phyloP scores from a whole-genome alignment of 2,329 filamentous ascomycete genomes.

The Amesomyces nigricolor region DNA sequence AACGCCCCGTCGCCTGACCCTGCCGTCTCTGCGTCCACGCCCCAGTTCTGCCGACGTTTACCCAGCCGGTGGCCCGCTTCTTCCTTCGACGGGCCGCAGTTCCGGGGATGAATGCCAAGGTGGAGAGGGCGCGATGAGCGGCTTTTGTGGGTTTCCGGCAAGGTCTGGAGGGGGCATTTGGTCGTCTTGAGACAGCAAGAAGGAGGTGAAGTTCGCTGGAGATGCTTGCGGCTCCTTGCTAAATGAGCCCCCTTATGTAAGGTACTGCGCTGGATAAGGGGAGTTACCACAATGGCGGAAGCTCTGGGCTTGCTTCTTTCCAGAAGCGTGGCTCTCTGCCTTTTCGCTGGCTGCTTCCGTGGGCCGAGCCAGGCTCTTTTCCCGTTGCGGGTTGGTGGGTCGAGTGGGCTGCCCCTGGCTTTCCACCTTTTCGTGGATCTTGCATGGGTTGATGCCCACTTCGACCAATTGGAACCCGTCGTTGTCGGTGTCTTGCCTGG shows the following conservation, averaged over 20 bases:
- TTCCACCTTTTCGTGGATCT: background rate
- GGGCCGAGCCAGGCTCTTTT: constrained; percentile 9
- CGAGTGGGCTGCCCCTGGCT: background rate
- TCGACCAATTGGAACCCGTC: background rate
- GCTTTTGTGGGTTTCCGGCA: background rate
- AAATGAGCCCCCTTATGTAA: constrained; percentile 14
- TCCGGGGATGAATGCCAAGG: constrained; percentile 14
- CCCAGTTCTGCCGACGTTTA: constrained; percentile 20
- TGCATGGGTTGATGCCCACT: background rate
- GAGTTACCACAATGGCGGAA: background rate
- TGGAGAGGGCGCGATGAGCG: constrained; percentile 7
- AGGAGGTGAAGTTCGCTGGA: constrained; percentile 2
- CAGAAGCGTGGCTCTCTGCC: constrained; percentile 15
- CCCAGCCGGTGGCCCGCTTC: constrained; percentile 16
- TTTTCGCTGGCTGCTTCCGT: constrained; percentile 13
- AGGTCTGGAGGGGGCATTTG: background rate
- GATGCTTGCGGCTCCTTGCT: constrained; percentile 11
- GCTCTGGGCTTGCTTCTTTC: constrained; percentile 1
- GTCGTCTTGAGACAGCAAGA: background rate
- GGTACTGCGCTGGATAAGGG: constrained; percentile 7
- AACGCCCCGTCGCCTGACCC: background rate
- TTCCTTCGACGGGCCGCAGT: constrained; percentile 16
- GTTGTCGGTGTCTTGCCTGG: background rate
- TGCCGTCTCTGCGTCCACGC: background rate
- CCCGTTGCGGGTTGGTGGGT: constrained; percentile 12